phyloP scores from a whole-genome alignment of 805 yeast genomes.

The Ogataea methanolica region DNA sequence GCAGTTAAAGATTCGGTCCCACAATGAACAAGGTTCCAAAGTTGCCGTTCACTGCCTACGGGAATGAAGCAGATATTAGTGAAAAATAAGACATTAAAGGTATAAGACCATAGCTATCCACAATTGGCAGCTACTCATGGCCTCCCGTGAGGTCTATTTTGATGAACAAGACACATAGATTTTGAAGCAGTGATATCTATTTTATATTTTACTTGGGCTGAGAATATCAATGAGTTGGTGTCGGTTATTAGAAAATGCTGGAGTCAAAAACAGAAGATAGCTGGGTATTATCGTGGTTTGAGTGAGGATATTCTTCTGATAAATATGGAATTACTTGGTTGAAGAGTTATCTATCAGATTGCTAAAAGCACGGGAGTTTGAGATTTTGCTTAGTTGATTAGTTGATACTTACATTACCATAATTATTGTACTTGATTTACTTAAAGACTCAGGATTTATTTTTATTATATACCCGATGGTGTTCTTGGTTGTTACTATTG shows the following conservation, averaged over 20 bases:
- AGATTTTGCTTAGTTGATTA: slow-evolving; percentile 6
- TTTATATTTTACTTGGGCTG: slow-evolving; percentile 12
- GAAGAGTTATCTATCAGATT: slow-evolving; percentile 7
- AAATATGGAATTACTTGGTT: slow-evolving; percentile 10
- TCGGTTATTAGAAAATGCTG: slow-evolving; percentile 14
- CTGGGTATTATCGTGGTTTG: background rate
- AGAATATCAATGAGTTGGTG: slow-evolving; percentile 8
- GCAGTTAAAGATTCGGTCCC: slow-evolving; percentile 10
- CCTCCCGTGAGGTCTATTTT: slow-evolving; percentile 12
- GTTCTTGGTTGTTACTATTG: no score
- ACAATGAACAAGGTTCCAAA: background rate
- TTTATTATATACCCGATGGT: no score
- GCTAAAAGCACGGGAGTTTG: slow-evolving; percentile 10
- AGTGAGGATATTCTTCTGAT: slow-evolving; percentile 1
- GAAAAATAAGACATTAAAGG: slow-evolving; percentile 4
- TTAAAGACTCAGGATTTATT: no score
- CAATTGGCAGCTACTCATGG: slow-evolving; percentile 14
- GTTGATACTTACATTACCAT: background rate
- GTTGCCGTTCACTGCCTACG: slow-evolving; percentile 4
- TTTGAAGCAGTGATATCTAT: slow-evolving; percentile 3
- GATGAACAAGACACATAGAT: slow-evolving; percentile 9
- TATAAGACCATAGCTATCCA: slow-evolving; percentile 12
- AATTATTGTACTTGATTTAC: no score
- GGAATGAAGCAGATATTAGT: slow-evolving; percentile 4
- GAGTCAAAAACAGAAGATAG: slow-evolving; percentile 7